These are phyloP conservation scores for Elongisporangium undulatum DNA, from an alignment of 352 stramenopile genomes.

Conservation along the genomic window DNA sequence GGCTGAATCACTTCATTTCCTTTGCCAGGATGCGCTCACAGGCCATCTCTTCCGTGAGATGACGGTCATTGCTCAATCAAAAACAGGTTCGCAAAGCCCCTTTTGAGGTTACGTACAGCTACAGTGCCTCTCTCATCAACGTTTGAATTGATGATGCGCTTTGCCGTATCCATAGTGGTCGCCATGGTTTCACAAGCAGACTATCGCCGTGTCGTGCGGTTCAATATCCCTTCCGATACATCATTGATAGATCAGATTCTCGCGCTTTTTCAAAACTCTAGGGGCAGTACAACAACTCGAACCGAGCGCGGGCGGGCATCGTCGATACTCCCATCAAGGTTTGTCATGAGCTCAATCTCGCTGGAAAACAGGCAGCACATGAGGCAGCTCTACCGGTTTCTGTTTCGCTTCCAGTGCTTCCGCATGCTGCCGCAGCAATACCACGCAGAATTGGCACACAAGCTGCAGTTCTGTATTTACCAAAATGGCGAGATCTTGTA, in stretches of 20 bases:
- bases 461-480: slow-evolving; percentile 21
- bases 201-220: slow-evolving; percentile 29
- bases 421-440: slow-evolving; percentile 22
- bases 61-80: slow-evolving; percentile 33
- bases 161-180: slow-evolving; percentile 12
- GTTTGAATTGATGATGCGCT: neutral
- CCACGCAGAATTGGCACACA: slow-evolving; percentile 21
- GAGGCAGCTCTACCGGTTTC: slow-evolving; percentile 16
- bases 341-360: neutral
- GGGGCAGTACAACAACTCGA: neutral
- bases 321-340: neutral
- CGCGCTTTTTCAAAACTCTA: neutral
- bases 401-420: slow-evolving; percentile 35
- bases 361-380: neutral
- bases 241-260: slow-evolving; percentile 1
- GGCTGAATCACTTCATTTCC: neutral
- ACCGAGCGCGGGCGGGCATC: neutral
- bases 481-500: slow-evolving; percentile 27
- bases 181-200: slow-evolving; percentile 31
- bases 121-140: neutral
- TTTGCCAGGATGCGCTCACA: slow-evolving; percentile 24
- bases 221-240: slow-evolving; percentile 15
- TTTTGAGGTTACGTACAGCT: neutral
- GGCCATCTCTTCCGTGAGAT: slow-evolving; percentile 25
- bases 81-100: slow-evolving; percentile 23